Evolutionary conservation across 129 eudicot genomes (phyloP), one percentile per base, ranked within the genome.

Genomic region (Helichrysum umbraculigerum): DNA sequence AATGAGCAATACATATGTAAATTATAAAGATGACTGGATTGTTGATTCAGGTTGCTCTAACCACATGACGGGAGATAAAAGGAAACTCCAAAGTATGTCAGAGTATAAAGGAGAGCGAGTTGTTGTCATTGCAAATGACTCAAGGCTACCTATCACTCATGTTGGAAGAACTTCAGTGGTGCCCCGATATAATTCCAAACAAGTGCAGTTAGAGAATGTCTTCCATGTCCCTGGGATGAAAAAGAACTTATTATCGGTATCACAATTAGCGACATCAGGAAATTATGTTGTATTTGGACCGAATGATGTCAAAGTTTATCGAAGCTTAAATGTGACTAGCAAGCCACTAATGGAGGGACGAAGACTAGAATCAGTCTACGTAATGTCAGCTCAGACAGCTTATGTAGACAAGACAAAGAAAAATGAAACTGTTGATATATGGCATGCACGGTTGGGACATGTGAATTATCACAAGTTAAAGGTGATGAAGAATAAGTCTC

Each of bases 221-320:
- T 68, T 20, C 4, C 73, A 68, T 12, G 59, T 68, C 1, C 35
- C 39, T 1, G 35, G 58, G 9, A 68, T 68, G 73, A 68, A 68
- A 12, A 68, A 22, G 33, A 42, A 68, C 5, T 4, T 68, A 0
- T 2, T 68, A 3, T 68, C 58, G 4, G 58, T 68, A 1, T 15
- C 73, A 1, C 59, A 68, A 2, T 4, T 68, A 11, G 25, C 59
- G 1, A 1, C 34, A 0, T 11, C 35, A 9, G 57, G 73, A 2
- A 15, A 68, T 1, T 44, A 20, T 44, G 59, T 68, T 0, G 1
- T 68, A 5, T 68, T 68, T 20, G 35, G 58, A 0, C 73, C 58
- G 0, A 19, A 42, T 1, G 37, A 68, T 41, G 73, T 68, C 19
- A 68, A 44, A 12, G 4, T 68, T 0, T 68, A 19, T 11, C 14